These are phyloP conservation scores for Trametes cubensis DNA, from an alignment of 768 basidiomycete genomes.

Conservation along the genomic window DNA sequence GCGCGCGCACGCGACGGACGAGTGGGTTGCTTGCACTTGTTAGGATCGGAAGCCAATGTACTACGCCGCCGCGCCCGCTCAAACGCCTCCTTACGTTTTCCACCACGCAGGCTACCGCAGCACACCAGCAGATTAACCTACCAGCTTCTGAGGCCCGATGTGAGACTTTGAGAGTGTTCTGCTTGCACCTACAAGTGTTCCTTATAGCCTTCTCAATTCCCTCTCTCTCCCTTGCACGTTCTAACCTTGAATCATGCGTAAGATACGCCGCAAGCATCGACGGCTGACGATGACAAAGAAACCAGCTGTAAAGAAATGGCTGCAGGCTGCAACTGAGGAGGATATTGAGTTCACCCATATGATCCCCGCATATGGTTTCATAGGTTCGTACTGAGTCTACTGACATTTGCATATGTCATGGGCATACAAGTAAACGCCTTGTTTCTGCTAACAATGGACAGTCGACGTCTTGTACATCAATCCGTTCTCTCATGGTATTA, in stretches of 20 bases:
- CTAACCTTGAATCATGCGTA: neutral
- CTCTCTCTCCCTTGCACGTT: neutral
- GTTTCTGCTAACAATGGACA: neutral
- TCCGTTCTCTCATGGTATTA: neutral
- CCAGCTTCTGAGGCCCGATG: neutral
- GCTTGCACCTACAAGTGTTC: neutral
- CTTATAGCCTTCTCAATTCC: neutral
- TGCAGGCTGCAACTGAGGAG: neutral
- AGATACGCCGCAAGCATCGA: neutral
- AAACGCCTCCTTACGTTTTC: neutral
- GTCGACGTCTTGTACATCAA: neutral
- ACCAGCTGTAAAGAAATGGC: neutral
- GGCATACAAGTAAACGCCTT: no score
- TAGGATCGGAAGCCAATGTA: neutral
- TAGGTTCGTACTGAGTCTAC: neutral
- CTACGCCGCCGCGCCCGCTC: neutral
- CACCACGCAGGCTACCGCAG: constrained; percentile 7
- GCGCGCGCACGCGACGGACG: neutral
- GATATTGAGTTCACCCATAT: neutral
- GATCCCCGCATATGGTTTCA: neutral
- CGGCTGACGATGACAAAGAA: constrained; percentile 7
- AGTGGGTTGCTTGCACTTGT: constrained; percentile 5
- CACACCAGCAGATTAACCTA: neutral
- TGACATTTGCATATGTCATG: no score
- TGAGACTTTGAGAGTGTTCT: neutral